phyloP scores from a whole-genome alignment of 1,284 basidiomycete species.

The Microbotryum lychnidis-dioicae region DNA sequence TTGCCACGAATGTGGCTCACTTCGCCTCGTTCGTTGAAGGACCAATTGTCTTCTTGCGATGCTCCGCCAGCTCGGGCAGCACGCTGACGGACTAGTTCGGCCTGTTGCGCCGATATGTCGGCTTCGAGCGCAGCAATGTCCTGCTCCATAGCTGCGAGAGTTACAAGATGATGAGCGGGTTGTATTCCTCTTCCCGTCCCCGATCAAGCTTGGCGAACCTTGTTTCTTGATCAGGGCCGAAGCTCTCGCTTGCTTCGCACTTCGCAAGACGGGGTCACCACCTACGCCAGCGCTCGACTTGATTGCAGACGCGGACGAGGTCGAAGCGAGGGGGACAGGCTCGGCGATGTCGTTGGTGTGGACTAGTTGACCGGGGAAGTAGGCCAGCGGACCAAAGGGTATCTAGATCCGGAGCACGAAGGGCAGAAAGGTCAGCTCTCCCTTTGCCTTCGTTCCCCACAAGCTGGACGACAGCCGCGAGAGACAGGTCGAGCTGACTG shows the following conservation, averaged over 20 bases:
- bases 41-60: slow-evolving; percentile 20
- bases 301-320: not conserved
- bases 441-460: not conserved
- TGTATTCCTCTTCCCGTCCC: too few species aligned
- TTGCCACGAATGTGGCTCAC: not conserved
- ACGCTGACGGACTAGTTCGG: not conserved
- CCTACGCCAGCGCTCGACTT: not conserved
- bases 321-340: not conserved
- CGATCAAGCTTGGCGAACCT: not conserved
- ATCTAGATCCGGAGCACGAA: slow-evolving; percentile 5
- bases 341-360: slow-evolving; percentile 29
- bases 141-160: not conserved
- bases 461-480: not conserved
- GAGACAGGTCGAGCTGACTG: not conserved
- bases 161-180: not conserved
- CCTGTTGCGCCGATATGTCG: slow-evolving; percentile 2
- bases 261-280: slow-evolving; percentile 5
- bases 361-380: slow-evolving; percentile 21
- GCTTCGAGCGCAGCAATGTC: not conserved
- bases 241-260: slow-evolving; percentile 23
- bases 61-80: slow-evolving; percentile 6
- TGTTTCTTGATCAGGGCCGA: not conserved
- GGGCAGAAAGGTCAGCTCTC: not conserved
- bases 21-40: slow-evolving; percentile 25
- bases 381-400: slow-evolving; percentile 26